phyloP scores from a whole-genome alignment of 2,329 filamentous ascomycete genomes.

The Colletotrichum lindemuthianum region DNA sequence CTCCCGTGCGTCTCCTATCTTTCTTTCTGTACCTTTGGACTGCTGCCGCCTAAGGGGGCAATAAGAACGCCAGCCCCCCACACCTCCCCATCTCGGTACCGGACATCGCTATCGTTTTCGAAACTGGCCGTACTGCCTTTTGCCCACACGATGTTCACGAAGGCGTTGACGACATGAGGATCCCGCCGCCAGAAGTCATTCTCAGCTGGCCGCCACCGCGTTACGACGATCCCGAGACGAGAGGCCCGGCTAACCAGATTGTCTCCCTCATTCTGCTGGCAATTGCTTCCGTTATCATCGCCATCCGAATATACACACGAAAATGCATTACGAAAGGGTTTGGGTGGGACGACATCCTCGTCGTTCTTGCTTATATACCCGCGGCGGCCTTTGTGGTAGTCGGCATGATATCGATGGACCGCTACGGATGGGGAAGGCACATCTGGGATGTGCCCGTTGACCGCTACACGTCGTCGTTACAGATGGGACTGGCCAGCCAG shows the following conservation, averaged over 20 bases:
- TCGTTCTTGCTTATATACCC: constrained; percentile 49
- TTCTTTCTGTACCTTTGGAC: neutral
- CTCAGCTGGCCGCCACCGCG: constrained; percentile 46
- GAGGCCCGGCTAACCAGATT: constrained; percentile 43
- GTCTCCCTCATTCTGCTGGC: constrained; percentile 41
- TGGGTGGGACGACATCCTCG: constrained; percentile 49
- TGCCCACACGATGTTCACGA: constrained; percentile 22
- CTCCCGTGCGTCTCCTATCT: constrained; percentile 9
- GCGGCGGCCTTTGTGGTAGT: constrained; percentile 45
- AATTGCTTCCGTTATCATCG: constrained; percentile 44
- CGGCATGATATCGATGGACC: constrained; percentile 41
- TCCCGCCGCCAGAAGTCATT: constrained; percentile 37
- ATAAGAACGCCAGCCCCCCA: constrained; percentile 16
- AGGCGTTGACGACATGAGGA: constrained; percentile 36
- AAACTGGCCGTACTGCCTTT: neutral
- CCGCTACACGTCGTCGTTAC: constrained; percentile 39
- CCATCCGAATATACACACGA: constrained; percentile 49
- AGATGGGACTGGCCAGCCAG: constrained; percentile 45
- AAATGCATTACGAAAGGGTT: constrained; percentile 46
- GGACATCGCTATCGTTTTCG: neutral
- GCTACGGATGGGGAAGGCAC: constrained; percentile 46
- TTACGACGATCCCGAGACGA: constrained; percentile 44
- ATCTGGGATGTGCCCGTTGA: constrained; percentile 45
- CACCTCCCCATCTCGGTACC: neutral
- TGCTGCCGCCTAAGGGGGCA: neutral